Conservation (phyloP, 495 filamentous ascomycete genomes). For the Lepraria neglecta region DNA sequence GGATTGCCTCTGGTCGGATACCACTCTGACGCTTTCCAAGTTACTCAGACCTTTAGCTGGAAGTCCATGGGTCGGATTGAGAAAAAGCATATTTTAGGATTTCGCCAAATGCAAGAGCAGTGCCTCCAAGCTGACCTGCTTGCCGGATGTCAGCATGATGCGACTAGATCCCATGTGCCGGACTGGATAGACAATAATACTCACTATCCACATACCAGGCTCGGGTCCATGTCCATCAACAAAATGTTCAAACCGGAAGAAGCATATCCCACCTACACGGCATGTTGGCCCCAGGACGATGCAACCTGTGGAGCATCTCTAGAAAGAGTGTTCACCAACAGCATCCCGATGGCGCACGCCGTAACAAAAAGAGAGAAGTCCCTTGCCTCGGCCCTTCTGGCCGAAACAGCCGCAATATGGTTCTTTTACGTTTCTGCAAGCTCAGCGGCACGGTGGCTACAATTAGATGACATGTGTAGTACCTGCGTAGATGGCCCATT, state of each 20-base stretch:
- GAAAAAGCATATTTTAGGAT: slow-evolving; percentile 2
- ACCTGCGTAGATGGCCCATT: background rate
- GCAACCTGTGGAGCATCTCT: background rate
- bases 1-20: slow-evolving; percentile 14
- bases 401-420: background rate
- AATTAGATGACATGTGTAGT: slow-evolving; percentile 2
- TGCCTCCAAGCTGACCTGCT: background rate
- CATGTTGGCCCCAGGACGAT: background rate
- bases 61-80: background rate
- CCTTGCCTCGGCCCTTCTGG: too few relatives aligned
- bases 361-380: background rate
- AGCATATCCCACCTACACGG: background rate
- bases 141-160: slow-evolving; percentile 11
- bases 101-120: slow-evolving; percentile 18
- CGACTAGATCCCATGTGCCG: background rate
- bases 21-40: slow-evolving; percentile 17
- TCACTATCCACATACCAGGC: background rate
- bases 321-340: background rate
- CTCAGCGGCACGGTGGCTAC: slow-evolving; percentile 22
- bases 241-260: background rate
- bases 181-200: background rate
- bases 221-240: background rate
- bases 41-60: slow-evolving; percentile 14
- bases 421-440: slow-evolving; percentile 17
- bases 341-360: background rate